Evolutionary conservation across 1,284 basidiomycete genomes (phyloP).

Genomic region (Ganoderma lingzhi): DNA sequence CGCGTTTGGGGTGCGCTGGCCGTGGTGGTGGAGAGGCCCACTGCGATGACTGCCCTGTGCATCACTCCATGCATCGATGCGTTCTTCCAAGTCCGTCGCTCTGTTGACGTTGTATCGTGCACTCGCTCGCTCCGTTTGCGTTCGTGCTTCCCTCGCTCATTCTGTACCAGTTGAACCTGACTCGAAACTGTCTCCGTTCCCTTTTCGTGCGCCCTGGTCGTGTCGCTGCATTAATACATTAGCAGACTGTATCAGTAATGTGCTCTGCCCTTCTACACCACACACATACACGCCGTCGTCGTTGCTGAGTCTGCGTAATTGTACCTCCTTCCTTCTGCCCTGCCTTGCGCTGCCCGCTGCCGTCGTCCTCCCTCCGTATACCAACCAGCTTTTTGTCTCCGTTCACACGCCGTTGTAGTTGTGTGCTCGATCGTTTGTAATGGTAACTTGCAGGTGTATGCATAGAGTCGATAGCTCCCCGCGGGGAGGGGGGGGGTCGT

Average conservation of each 20-base stretch:
- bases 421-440: slow-evolving; percentile 16
- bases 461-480: slow-evolving; percentile 12
- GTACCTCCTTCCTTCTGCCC: neutral
- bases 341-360: neutral
- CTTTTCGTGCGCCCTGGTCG: slow-evolving; percentile 19
- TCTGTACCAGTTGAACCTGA: neutral
- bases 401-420: neutral
- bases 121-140: neutral
- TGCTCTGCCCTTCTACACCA: slow-evolving; percentile 16
- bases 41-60: neutral
- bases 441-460: slow-evolving; percentile 19
- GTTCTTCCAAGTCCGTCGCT: no score
- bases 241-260: slow-evolving; percentile 14
- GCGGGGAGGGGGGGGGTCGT: neutral
- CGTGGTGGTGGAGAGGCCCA: slow-evolving; percentile 24
- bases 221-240: slow-evolving; percentile 12
- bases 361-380: neutral
- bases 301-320: slow-evolving; percentile 11
- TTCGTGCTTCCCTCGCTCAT: neutral
- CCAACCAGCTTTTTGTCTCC: neutral
- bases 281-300: slow-evolving; percentile 4
- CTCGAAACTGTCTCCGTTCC: slow-evolving; percentile 21
- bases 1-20: slow-evolving; percentile 34
- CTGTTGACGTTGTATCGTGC: neutral
- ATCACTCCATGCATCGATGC: neutral